Evolutionary conservation across 2,329 filamentous ascomycete genomes (phyloP), one percentile per base, ranked within the genome.

Genomic region (Acrodontium crateriforme): DNA sequence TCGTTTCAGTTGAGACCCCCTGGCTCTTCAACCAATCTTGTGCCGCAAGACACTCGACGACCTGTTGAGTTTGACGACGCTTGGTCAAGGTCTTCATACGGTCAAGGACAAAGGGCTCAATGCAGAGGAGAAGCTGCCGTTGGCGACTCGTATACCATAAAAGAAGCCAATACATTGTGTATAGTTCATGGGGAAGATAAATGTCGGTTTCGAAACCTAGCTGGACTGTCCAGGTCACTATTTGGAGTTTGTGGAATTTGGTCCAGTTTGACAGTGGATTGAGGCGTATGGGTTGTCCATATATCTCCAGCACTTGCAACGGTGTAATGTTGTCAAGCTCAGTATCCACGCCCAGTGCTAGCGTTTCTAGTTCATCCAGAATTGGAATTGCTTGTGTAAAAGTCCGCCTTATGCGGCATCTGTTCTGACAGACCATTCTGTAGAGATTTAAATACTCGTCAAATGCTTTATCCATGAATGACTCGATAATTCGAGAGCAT

Each of bases 181-280:
- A 69, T 7, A 89, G 64, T 52, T 98, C 89, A 50, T 92, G 78
- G 0, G 74, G 67, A 29, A 87, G 74, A 53, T 95, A 95, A 7
- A 93, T 71, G 23, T 87, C 77, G 9, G 94, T 74, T 54, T 98
- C 89, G 52, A 98, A 95, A 9, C 91, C 89, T 17, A 94, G 71
- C 47, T 94, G 80, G 10, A 94, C 67, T 24, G 91, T 77, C 63
- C 75, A 78, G 49, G 87, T 78, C 67, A 94, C 82, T 45, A 87
- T 72, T 16, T 70, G 71, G n/a, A 94, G 65, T 53, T 94, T 95
- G 55, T 92, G 81, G 34, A 85, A 69, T 44, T 87, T 91, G 0
- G 76, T 71, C 89, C 89, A 98, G 3, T 79, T 84, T 1, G 80
- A 83, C 1, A 95, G 63, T 0, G 83, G 75, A 28, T 80, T 77